phyloP scores from a whole-genome alignment of 1,284 basidiomycete species.

The Austroboletus novae-zelandiae region DNA sequence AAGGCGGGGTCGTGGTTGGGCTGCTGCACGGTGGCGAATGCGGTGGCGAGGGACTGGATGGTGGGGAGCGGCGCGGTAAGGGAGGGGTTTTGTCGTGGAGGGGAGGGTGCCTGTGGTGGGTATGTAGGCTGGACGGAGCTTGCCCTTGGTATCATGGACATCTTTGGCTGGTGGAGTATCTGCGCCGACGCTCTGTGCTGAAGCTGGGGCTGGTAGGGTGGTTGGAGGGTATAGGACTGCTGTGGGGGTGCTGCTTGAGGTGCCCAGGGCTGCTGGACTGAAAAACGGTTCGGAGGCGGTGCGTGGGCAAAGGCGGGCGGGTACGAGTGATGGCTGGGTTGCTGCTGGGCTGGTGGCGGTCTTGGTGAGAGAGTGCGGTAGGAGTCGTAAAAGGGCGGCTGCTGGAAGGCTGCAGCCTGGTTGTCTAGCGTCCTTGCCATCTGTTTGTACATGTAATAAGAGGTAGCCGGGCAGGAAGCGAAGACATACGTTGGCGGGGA shows the following conservation, averaged over 20 bases:
- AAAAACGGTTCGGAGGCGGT: slow-evolving; percentile 14
- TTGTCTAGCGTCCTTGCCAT: slow-evolving; percentile 64
- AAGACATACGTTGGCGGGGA: slow-evolving; percentile 59
- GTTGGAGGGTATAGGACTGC: slow-evolving; percentile 14
- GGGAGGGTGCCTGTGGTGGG: slow-evolving; percentile 28
- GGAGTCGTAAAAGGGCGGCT: slow-evolving; percentile 15
- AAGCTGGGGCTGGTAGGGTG: slow-evolving; percentile 16
- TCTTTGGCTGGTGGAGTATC: slow-evolving; percentile 17
- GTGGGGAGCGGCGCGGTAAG: slow-evolving; percentile 67
- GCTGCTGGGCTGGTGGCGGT: slow-evolving; percentile 19
- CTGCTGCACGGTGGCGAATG: slow-evolving; percentile 46
- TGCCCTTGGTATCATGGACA: slow-evolving; percentile 15
- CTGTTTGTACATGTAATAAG: slow-evolving; percentile 38
- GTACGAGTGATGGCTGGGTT: slow-evolving; percentile 11
- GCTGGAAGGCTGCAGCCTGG: slow-evolving; percentile 31
- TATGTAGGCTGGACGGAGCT: slow-evolving; percentile 22
- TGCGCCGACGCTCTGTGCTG: slow-evolving; percentile 26
- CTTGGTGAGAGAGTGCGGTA: slow-evolving; percentile 23
- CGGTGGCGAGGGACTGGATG: slow-evolving; percentile 50
- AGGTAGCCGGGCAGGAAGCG: slow-evolving; percentile 12
- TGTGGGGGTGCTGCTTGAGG: slow-evolving; percentile 19
- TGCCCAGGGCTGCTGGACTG: slow-evolving; percentile 10
- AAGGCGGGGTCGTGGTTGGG: slow-evolving; percentile 53
- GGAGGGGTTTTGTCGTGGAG: slow-evolving; percentile 38
- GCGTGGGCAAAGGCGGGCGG: slow-evolving; percentile 7